A percentile compares a stretch with the other conserved stretches of the same genome.
phyloP scores from a whole-genome alignment of 2,329 filamentous ascomycete species.

The Pseudocercospora crystallina region DNA sequence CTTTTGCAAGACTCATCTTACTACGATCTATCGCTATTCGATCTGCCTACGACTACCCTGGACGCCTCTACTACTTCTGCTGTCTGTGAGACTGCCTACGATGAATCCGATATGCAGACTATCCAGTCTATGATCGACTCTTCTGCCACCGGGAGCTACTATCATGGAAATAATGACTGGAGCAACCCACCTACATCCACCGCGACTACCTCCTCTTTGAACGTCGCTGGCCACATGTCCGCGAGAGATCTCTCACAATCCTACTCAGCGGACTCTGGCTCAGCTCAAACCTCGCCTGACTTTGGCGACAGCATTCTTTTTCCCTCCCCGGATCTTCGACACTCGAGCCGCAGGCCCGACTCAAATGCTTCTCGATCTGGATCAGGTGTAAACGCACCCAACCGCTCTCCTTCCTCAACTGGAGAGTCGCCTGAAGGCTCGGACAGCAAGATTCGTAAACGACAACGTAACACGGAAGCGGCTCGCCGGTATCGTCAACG shows the following conservation, averaged over 20 bases:
- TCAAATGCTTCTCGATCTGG: neutral
- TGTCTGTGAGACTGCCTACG: neutral
- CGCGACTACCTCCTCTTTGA: neutral
- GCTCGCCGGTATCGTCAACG: constrained; percentile 71
- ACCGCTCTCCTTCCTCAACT: constrained; percentile 4
- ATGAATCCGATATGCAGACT: neutral
- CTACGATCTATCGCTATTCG: constrained; percentile 11
- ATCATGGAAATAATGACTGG: neutral
- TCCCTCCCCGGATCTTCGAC: neutral
- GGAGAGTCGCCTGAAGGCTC: constrained; percentile 11
- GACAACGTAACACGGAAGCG: constrained; percentile 69
- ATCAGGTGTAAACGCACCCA: neutral
- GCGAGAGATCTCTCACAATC: too few relatives aligned
- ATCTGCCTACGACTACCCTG: constrained; percentile 7
- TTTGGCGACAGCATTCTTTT: neutral
- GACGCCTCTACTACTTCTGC: constrained; percentile 4
- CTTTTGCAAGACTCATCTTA: neutral
- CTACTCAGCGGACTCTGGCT: neutral
- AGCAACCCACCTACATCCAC: neutral
- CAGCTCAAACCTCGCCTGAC: neutral
- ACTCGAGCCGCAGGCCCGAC: neutral
- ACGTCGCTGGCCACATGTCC: too few relatives aligned
- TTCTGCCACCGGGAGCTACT: neutral
- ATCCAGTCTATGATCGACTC: neutral
- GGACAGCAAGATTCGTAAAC: constrained; percentile 46